Percentiles rank a stretch among this genome's conserved stretches.
Evolutionary conservation across 1,139 yeast genomes (phyloP).

Genomic region (Lodderomyces elongisporus): DNA sequence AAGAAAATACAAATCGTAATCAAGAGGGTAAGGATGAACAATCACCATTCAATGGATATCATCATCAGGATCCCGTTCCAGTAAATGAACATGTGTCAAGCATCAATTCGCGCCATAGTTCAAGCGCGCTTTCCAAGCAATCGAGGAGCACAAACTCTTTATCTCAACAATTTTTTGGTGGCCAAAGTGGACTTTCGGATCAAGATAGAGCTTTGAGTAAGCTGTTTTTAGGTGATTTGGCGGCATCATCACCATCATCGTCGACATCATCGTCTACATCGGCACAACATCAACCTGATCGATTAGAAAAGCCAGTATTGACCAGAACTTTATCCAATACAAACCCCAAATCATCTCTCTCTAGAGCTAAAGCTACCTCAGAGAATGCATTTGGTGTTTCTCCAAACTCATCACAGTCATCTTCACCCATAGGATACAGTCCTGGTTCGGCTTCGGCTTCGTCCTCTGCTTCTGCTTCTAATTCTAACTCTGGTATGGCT

Average conservation of each 20-base stretch:
- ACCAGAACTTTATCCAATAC: constrained; percentile 21
- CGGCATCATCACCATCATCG: background rate
- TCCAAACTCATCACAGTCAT: constrained; percentile 16
- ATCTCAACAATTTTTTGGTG: constrained; percentile 29
- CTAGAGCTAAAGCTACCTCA: constrained; percentile 45
- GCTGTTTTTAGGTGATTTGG: constrained; percentile 32
- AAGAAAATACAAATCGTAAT: background rate
- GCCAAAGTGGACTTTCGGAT: constrained; percentile 2
- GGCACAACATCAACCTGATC: background rate
- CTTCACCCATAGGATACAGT: too few relatives aligned
- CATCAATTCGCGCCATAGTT: constrained; percentile 34
- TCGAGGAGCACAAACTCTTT: constrained; percentile 39
- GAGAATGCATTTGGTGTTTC: constrained; percentile 32
- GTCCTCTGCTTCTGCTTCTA: too few relatives aligned
- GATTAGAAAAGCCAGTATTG: constrained; percentile 3
- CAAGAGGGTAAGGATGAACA: background rate
- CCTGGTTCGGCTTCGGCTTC: background rate
- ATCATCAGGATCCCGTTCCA: constrained; percentile 19
- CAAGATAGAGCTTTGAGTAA: constrained; percentile 14
- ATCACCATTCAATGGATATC: background rate
- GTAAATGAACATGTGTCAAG: constrained; percentile 22
- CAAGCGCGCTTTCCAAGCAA: constrained; percentile 36
- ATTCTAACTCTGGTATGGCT: too few relatives aligned
- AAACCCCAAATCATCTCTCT: constrained; percentile 34
- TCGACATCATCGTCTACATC: background rate